phyloP scores from a whole-genome alignment of 2,329 filamentous ascomycete species.

The Penicillium glabrum region DNA sequence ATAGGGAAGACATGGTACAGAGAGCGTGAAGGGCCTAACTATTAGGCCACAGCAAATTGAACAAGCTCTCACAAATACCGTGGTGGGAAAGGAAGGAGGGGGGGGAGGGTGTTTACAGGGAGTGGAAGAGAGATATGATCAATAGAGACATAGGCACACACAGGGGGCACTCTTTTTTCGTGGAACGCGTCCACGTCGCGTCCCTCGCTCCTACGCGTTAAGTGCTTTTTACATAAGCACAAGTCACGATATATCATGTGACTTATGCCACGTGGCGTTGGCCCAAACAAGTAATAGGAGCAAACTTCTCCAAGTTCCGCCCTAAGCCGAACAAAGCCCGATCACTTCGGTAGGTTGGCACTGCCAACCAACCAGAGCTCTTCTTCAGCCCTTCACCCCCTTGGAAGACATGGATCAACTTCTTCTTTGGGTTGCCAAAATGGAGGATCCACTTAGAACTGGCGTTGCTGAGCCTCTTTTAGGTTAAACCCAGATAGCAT shows the following conservation, averaged over 20 bases:
- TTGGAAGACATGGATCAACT: neutral
- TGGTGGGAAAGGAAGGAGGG: neutral
- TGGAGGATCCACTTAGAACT: neutral
- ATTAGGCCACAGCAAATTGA: neutral
- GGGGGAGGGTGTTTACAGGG: neutral
- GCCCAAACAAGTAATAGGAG: neutral
- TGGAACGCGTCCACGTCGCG: neutral
- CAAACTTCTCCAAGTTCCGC: neutral
- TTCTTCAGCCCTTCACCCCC: neutral
- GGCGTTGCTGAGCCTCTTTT: conserved; percentile 1
- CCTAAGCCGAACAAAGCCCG: neutral
- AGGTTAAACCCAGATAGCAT: neutral
- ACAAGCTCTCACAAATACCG: neutral
- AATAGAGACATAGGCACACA: neutral
- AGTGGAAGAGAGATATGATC: neutral
- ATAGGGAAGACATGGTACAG: conserved; percentile 40
- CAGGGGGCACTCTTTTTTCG: conserved; percentile 1
- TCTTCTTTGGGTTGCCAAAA: conserved; percentile 1
- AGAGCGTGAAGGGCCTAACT: conserved; percentile 9
- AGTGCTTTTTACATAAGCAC: neutral
- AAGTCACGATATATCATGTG: neutral
- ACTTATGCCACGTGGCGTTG: neutral
- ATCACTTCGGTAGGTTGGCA: neutral
- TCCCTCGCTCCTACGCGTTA: neutral
- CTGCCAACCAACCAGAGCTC: neutral